Evolutionary conservation across 192 early-diverging fungal genomes (phyloP).

Genomic region (Helicostylum pulchrum): DNA sequence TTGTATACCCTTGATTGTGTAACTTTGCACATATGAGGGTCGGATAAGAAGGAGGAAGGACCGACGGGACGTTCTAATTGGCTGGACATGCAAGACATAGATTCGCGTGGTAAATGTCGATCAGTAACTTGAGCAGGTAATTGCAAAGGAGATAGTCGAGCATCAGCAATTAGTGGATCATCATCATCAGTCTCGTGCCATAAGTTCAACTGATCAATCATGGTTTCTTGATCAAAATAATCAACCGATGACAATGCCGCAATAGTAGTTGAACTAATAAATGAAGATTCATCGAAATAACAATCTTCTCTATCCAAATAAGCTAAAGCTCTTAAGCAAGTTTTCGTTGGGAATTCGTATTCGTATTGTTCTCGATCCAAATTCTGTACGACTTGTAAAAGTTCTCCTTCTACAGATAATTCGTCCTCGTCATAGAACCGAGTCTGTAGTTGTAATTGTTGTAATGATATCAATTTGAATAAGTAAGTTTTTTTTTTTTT

Average conservation of each 20-base stretch:
- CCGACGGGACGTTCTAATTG: conserved; percentile 17
- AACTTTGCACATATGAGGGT: neutral
- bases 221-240: neutral
- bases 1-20: neutral
- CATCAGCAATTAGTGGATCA: conserved; percentile 10
- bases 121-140: conserved; percentile 16
- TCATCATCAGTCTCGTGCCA: conserved; percentile 17
- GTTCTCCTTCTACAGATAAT: too few species aligned
- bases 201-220: neutral
- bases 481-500: conserved; percentile 1
- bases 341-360: conserved; percentile 16
- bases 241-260: conserved; percentile 9
- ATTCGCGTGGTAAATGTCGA: conserved; percentile 5
- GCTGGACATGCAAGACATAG: conserved; percentile 4
- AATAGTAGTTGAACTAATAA: conserved; percentile 3
- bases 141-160: conserved; percentile 25
- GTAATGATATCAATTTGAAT: conserved; percentile 5
- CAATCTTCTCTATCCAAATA: conserved; percentile 14
- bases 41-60: conserved; percentile 28
- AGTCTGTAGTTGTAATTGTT: conserved; percentile 7
- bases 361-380: conserved; percentile 5
- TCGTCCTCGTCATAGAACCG: neutral
- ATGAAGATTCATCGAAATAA: conserved; percentile 22
- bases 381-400: too few species aligned
- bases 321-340: conserved; percentile 6